These are phyloP conservation scores for Leccinum fallax DNA, from an alignment of 1,284 basidiomycete species.

Conservation along the genomic window DNA sequence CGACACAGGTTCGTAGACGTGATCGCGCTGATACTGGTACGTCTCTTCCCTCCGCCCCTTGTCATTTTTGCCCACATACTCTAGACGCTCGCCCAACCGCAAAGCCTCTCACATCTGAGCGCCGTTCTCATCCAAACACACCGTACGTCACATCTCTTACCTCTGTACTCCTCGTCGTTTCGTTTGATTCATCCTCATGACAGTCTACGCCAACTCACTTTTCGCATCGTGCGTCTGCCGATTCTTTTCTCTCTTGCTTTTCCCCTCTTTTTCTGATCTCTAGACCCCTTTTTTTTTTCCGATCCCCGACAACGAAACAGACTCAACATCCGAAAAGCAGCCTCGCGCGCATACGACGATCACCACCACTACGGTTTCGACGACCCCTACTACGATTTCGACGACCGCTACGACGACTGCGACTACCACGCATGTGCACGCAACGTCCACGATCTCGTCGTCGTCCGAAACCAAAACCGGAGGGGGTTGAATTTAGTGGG, in stretches of 20 bases:
- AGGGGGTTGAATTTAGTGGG: no score
- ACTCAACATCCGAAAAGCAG: conserved; percentile 32
- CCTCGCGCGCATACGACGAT: conserved; percentile 13
- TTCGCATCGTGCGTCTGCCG: background rate
- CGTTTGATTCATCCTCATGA: background rate
- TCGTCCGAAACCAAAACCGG: background rate
- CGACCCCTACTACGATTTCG: background rate
- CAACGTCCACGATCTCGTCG: background rate
- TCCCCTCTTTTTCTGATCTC: background rate
- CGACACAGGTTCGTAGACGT: conserved; percentile 28
- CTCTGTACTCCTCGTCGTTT: background rate
- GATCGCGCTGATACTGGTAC: conserved; percentile 16
- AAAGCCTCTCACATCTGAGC: conserved; percentile 24
- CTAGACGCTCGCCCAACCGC: conserved; percentile 23
- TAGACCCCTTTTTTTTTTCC: background rate
- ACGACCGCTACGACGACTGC: background rate
- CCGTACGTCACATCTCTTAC: conserved; percentile 17
- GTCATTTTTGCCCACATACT: background rate
- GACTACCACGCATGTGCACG: background rate
- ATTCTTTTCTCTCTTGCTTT: background rate
- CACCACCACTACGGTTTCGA: background rate
- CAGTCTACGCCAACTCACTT: background rate
- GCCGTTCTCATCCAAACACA: conserved; percentile 32
- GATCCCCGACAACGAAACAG: background rate
- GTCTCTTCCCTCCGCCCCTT: background rate